Conservation (phyloP, 768 basidiomycete genomes). For the Amanita fuliginea region DNA sequence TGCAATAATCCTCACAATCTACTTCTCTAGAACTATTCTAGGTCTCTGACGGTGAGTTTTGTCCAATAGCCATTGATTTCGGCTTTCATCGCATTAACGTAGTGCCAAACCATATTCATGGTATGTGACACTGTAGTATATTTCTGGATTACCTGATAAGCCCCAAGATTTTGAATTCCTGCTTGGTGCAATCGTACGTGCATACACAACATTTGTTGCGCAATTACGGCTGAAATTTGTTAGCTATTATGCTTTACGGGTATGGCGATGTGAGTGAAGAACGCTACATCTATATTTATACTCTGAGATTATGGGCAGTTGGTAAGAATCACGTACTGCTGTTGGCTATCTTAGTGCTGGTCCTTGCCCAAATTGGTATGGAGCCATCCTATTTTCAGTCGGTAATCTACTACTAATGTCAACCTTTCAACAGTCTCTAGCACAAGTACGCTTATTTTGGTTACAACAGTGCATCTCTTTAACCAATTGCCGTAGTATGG, state of each 20-base stretch:
- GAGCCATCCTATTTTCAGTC: not conserved
- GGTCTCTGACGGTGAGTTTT: too few species aligned
- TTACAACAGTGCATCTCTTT: too few species aligned
- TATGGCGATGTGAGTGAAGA: not conserved
- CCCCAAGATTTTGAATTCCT: not conserved
- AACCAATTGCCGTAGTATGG: not conserved
- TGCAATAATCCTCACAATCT: too few species aligned
- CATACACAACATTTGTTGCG: not conserved
- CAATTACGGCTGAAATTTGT: not conserved
- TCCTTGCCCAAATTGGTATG: not conserved
- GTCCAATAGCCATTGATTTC: too few species aligned
- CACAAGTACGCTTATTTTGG: too few species aligned
- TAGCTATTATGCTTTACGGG: not conserved
- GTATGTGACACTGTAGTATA: not conserved
- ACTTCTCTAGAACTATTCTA: too few species aligned
- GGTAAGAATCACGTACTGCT: not conserved
- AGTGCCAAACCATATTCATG: not conserved
- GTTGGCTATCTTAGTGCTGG: not conserved
- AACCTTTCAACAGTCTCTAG: too few species aligned
- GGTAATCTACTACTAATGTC: too few species aligned
- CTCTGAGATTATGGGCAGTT: not conserved
- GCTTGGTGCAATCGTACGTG: not conserved
- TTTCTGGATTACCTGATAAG: not conserved
- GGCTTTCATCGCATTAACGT: not conserved
- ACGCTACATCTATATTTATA: not conserved